phyloP scores from a whole-genome alignment of 2,329 filamentous ascomycete genomes.

The Penicillium fuscoglaucum region DNA sequence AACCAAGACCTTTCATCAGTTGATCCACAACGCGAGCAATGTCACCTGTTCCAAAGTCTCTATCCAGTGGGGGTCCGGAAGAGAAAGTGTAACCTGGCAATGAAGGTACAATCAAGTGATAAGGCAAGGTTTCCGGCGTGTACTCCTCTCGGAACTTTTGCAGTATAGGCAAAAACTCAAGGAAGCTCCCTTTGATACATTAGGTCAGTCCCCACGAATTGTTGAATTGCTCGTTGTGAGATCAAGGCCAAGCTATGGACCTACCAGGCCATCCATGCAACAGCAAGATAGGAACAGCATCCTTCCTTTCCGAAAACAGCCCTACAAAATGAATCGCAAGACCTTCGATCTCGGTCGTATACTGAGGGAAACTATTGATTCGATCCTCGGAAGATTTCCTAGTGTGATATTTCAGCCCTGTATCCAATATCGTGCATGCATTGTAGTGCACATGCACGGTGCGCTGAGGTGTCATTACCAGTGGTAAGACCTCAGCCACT shows the following conservation, averaged over 20 bases:
- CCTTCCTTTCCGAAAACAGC: slow-evolving; percentile 48
- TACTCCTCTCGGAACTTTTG: slow-evolving; percentile 30
- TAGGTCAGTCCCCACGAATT: not conserved
- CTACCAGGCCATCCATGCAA: slow-evolving; percentile 42
- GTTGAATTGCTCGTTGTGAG: no score
- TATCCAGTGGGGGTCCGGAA: slow-evolving; percentile 31
- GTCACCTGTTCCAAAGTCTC: slow-evolving; percentile 26
- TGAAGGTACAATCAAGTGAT: slow-evolving; percentile 35
- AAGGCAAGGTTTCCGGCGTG: slow-evolving; percentile 29
- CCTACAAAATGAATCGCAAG: slow-evolving; percentile 51
- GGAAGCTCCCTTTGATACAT: slow-evolving; percentile 30
- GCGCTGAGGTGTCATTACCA: slow-evolving; percentile 44
- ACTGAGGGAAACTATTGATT: slow-evolving; percentile 56
- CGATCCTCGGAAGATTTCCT: slow-evolving; percentile 40
- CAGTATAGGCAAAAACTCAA: slow-evolving; percentile 36
- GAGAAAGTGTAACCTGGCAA: slow-evolving; percentile 36
- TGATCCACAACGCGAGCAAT: slow-evolving; percentile 30
- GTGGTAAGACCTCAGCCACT: slow-evolving; percentile 50
- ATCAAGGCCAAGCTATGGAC: not conserved
- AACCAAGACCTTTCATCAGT: slow-evolving; percentile 34
- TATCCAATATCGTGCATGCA: slow-evolving; percentile 30
- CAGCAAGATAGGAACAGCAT: slow-evolving; percentile 51
- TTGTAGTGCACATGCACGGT: slow-evolving; percentile 3
- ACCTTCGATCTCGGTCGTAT: slow-evolving; percentile 46
- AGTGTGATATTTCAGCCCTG: slow-evolving; percentile 1